Base-by-base conservation (phyloP, 371 early-diverging fungal species). In the Gilbertella persicaria region DNA sequence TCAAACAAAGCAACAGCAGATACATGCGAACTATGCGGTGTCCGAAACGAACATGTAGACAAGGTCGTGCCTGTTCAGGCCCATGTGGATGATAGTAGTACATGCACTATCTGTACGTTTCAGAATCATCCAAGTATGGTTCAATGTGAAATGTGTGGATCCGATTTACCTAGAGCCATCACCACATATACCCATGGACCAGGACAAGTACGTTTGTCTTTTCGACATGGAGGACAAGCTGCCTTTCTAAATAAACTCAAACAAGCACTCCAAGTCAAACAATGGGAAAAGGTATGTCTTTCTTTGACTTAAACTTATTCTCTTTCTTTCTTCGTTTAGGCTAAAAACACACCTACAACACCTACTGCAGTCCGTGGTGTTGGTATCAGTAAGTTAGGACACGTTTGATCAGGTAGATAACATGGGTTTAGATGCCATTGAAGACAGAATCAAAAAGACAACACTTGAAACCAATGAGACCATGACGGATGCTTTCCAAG, bases 41-140 rank as follows among this genome's bases (percentile, higher is more conserved):
- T 90, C 46, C 60, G 52, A 43, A 67, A 72, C 10, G 10, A 33
- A 51, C 54, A 77, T 38, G 57, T 67, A 28, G 38, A 38, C 12
- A 42, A 35, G 43, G 33, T 49, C 10, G 36, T 29, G 21, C 38
- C 53, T 26, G 26, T n/a, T 17, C 39, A 20, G 26, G 44, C 13
- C 23, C 51, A 21, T 42, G 23, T 13, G 28, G 36, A 3, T 20
- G 46, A 63, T 28, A 62, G 52, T 5, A 64, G 76, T n/a, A 63
- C 82, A 10, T 91, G 92, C 49, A 67, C 78, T 7, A 66, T 71
- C 2, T 91, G 96, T 67, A 95, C 95, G 0, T 95, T 93, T 64
- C 69, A 86, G 41, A 96, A 96, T 62, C 92, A 92, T 62, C 78
- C 83, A 0, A 87, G 87, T 50, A 83, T 92, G 84, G 60, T 73